phyloP scores from a whole-genome alignment of 148 eudicot species.

The Dianthus caryophyllus region DNA sequence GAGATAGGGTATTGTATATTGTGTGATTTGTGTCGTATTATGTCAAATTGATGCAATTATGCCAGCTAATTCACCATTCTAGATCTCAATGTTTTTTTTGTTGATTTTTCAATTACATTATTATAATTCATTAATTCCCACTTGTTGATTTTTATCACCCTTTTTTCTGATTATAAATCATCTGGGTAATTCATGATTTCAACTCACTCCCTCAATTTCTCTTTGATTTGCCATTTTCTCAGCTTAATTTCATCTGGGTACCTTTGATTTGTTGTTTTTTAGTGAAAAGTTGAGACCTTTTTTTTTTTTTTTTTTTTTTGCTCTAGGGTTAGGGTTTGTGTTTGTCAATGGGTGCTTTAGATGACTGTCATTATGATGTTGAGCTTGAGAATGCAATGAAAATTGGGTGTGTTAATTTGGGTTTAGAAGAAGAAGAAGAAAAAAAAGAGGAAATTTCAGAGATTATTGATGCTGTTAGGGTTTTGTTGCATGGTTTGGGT shows the following conservation, averaged over 20 bases:
- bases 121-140: constrained; percentile 11
- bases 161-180: background rate
- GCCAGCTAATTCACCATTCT: background rate
- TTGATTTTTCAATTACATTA: background rate
- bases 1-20: constrained; percentile 19
- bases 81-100: too few relatives aligned
- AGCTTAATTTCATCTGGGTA: background rate
- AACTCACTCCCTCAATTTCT: too few relatives aligned
- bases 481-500: constrained; percentile 72
- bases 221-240: too few relatives aligned
- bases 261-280: background rate
- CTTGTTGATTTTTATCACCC: background rate
- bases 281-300: background rate
- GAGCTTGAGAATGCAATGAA: constrained; percentile 50
- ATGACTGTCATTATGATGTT: constrained; percentile 53
- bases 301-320: too few relatives aligned
- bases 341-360: constrained; percentile 80
- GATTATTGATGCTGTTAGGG: constrained; percentile 79
- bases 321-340: too few relatives aligned
- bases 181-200: too few relatives aligned
- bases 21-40: background rate
- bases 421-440: constrained; percentile 38
- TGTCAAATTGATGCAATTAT: constrained; percentile 13
- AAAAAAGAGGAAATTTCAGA: constrained; percentile 40
- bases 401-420: constrained; percentile 31